phyloP scores from a whole-genome alignment of 768 basidiomycete species.

The Lactarius sp. region DNA sequence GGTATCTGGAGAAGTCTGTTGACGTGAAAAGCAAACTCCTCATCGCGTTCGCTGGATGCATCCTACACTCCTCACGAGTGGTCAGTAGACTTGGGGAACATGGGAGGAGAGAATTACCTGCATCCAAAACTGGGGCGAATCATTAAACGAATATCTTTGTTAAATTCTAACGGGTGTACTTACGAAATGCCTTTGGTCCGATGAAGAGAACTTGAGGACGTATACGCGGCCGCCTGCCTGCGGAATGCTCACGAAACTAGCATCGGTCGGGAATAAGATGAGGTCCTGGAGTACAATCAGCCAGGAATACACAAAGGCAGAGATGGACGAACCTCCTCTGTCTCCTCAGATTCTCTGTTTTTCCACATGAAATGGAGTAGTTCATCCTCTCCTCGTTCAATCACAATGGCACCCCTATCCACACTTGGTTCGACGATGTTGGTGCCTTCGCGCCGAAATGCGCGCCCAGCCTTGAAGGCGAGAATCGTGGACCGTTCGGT shows the following conservation, averaged over 20 bases:
- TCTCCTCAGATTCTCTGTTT: slow-evolving; percentile 54
- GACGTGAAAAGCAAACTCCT: slow-evolving; percentile 67
- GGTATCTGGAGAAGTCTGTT: slow-evolving; percentile 68
- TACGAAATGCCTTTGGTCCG: slow-evolving; percentile 86
- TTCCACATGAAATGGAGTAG: slow-evolving; percentile 79
- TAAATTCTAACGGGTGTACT: slow-evolving; percentile 28
- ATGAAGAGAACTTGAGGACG: slow-evolving; percentile 89
- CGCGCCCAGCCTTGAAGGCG: slow-evolving; percentile 68
- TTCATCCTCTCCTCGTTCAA: slow-evolving; percentile 68
- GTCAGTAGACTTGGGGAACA: not conserved
- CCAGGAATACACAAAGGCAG: not conserved
- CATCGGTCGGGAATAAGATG: slow-evolving; percentile 84
- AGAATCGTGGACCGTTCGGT: slow-evolving; percentile 31
- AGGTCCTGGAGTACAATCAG: slow-evolving; percentile 52
- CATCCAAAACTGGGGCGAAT: slow-evolving; percentile 67
- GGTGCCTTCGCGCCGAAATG: slow-evolving; percentile 59
- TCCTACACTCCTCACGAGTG: slow-evolving; percentile 43
- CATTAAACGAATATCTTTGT: not conserved
- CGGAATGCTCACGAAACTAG: slow-evolving; percentile 68
- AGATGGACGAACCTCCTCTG: slow-evolving; percentile 51
- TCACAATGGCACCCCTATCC: slow-evolving; percentile 67
- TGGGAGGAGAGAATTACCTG: slow-evolving; percentile 46
- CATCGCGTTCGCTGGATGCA: slow-evolving; percentile 58
- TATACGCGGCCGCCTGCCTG: slow-evolving; percentile 71
- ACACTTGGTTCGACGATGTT: slow-evolving; percentile 64